Evolutionary conservation across 2,329 filamentous ascomycete species (phyloP).

Genomic region (Apiospora kogelbergensis): DNA sequence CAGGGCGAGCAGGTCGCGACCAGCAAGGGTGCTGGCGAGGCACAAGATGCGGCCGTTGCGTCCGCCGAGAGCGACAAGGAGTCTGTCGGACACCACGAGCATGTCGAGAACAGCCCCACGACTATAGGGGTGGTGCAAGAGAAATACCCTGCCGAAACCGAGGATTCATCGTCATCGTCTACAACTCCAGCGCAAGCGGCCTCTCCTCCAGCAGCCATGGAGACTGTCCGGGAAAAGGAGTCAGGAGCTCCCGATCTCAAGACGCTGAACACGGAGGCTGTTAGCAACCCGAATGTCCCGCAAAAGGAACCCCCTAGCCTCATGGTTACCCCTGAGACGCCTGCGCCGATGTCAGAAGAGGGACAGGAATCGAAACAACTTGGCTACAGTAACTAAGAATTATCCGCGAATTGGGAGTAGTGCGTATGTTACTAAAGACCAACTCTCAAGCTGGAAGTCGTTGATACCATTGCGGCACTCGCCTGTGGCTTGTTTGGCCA

Average conservation of each 20-base stretch:
- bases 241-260: not conserved
- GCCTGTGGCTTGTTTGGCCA: not conserved
- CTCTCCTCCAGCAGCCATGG: slow-evolving; percentile 8
- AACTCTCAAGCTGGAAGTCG: too few species aligned
- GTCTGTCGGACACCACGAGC: slow-evolving; percentile 31
- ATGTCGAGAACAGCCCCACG: slow-evolving; percentile 29
- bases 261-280: not conserved
- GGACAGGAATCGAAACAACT: slow-evolving; percentile 44
- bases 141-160: not conserved
- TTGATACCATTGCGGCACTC: not conserved
- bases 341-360: slow-evolving; percentile 32
- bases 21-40: slow-evolving; percentile 20
- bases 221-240: slow-evolving; percentile 12
- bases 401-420: not conserved
- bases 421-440: not conserved
- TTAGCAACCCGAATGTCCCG: slow-evolving; percentile 33
- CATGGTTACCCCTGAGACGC: slow-evolving; percentile 51
- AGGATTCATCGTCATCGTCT: not conserved
- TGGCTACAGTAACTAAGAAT: slow-evolving; percentile 26
- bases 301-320: slow-evolving; percentile 22
- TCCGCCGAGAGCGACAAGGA: slow-evolving; percentile 32
- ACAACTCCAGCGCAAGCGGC: not conserved
- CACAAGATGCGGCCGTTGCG: not conserved
- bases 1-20: slow-evolving; percentile 38
- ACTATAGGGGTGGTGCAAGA: slow-evolving; percentile 25